A percentile compares a stretch with the other conserved stretches of the same genome.
Conservation (phyloP, 2,329 filamentous ascomycete genomes). For the Didymella arachidicola region DNA sequence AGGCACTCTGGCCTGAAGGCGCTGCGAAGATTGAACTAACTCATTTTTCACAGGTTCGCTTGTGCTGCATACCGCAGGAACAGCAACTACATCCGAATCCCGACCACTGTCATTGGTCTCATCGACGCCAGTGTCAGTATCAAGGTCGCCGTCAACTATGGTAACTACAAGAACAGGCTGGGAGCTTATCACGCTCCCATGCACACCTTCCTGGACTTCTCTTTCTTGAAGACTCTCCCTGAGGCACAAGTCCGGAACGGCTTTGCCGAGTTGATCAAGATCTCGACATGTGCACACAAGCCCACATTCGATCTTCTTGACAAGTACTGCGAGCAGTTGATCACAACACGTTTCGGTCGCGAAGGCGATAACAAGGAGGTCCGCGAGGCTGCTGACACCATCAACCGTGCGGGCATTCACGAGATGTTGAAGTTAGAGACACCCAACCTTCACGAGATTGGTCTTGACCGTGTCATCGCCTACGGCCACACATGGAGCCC, state of each 20-base stretch:
- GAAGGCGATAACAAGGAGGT: constrained; percentile 66
- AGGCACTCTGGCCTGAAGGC: constrained; percentile 58
- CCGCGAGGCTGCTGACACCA: constrained; percentile 67
- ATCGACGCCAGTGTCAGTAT: constrained; percentile 79
- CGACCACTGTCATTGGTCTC: constrained; percentile 76
- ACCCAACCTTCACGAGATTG: constrained; percentile 76
- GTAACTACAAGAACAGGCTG: constrained; percentile 77
- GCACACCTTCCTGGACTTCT: constrained; percentile 77
- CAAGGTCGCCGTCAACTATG: constrained; percentile 81
- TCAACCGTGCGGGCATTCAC: constrained; percentile 73
- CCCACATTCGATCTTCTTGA: constrained; percentile 73
- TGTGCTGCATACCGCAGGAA: constrained; percentile 75
- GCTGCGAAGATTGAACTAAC: constrained; percentile 33
- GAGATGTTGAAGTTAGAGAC: constrained; percentile 79
- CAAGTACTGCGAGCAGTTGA: constrained; percentile 72
- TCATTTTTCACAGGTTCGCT: constrained; percentile 52
- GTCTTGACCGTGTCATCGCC: constrained; percentile 74
- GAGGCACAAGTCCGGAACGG: constrained; percentile 74
- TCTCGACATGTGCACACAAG: constrained; percentile 73
- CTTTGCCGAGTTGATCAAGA: constrained; percentile 79
- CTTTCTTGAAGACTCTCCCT: constrained; percentile 73
- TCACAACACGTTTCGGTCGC: constrained; percentile 70
- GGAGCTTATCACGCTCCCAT: constrained; percentile 76
- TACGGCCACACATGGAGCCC: constrained; percentile 80
- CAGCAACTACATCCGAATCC: constrained; percentile 77